Evolutionary conservation across 176 grass and related monocot species (phyloP), one percentile per base, ranked within the genome.

Genomic region (Triticum urartu): DNA sequence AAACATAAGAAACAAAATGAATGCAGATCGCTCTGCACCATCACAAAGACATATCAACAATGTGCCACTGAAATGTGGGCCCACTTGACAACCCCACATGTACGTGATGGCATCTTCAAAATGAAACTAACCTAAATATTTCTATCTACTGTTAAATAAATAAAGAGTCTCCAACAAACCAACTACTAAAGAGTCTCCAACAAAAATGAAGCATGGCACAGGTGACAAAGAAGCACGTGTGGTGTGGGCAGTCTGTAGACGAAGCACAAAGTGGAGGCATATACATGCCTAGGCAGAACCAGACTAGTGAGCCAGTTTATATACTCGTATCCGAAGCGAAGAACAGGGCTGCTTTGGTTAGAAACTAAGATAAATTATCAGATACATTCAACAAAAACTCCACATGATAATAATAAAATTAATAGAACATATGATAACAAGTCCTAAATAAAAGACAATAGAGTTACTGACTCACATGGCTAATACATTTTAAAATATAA

Each of bases 401-500:
- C 30, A 38, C 18, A n/a, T 33, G 3, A 77, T 20, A 18, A 33
- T 32, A 58, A 33, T 20, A 58, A 20, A 58, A 28, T 35, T 54
- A 50, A 61, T 9, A 61, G 8, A 61, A 61, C 17, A 56, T 56
- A 56, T 56, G 52, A 56, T 56, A 22, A 50, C 26, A 77, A 77
- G 83, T 34, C 21, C 9, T 66, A 32, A 28, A 66, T 66, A 32
- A 28, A 80, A 65, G 22, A 14, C 13, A n/a, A 52, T 47, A 25
- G 26, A 84, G 40, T 63, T 62, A 21, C 34, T 3, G 35, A 61
- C 60, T 73, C 54, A 33, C 36, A 30, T 63, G 54, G n/a, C 35
- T 58, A 84, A n/a, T 5, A 56, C n/a, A 21, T 74, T 62, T 17
- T 43, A 77, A 77, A 58, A 77, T 33, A n/a, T 81, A 67, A 13